These are phyloP conservation scores for Fraxinus ornus DNA, from an alignment of 305 asterid species.

Conservation along the genomic window DNA sequence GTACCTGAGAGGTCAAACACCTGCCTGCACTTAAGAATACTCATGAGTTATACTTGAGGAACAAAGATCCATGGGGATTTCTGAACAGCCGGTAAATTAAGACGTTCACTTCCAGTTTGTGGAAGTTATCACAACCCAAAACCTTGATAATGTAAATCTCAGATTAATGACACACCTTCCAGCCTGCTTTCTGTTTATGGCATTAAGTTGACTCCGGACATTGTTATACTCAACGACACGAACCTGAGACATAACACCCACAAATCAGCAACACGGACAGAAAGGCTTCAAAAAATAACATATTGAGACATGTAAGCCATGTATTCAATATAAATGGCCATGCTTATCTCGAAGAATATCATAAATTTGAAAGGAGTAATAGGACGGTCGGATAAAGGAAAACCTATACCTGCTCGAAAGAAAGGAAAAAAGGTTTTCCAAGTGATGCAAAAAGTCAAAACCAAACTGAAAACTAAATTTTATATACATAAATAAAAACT, in stretches of 20 bases:
- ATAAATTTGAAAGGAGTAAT: background rate
- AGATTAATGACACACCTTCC: slow-evolving; percentile 59
- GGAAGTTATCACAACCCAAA: background rate
- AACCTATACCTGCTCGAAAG: background rate
- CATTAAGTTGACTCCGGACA: slow-evolving; percentile 91
- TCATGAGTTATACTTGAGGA: background rate
- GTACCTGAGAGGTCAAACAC: background rate
- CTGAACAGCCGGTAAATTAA: background rate
- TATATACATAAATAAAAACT: background rate
- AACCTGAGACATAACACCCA: slow-evolving; percentile 58
- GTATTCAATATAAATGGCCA: background rate
- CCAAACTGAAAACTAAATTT: background rate
- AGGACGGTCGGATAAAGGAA: background rate
- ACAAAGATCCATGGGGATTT: background rate
- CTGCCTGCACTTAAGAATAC: background rate
- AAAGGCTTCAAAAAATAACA: slow-evolving; percentile 8
- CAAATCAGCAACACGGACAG: slow-evolving; percentile 14
- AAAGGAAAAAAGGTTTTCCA: background rate
- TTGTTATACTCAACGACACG: slow-evolving; percentile 84
- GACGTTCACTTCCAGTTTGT: background rate
- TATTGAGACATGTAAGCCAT: background rate
- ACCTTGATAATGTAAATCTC: background rate
- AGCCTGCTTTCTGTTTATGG: slow-evolving; percentile 78
- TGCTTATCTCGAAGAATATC: background rate
- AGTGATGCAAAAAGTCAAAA: background rate